Evolutionary conservation across 2,329 filamentous ascomycete genomes (phyloP).

Genomic region (Trichoderma oligosporum): DNA sequence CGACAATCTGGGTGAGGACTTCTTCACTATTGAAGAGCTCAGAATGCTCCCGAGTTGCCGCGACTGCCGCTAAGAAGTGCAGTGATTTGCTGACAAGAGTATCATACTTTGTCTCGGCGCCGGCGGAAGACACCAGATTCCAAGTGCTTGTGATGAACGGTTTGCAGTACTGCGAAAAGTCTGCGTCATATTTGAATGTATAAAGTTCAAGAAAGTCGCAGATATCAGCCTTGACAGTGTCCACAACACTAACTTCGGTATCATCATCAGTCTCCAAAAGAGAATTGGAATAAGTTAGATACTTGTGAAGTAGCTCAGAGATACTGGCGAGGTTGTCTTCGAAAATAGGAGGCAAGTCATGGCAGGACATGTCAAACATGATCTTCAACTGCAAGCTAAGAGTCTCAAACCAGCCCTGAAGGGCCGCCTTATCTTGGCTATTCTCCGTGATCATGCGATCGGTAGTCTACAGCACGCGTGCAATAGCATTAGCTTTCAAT

Average conservation of each 20-base stretch:
- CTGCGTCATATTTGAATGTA: slow-evolving; percentile 92
- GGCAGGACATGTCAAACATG: slow-evolving; percentile 93
- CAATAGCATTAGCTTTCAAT: slow-evolving; percentile 21
- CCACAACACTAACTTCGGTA: slow-evolving; percentile 76
- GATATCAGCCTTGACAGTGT: slow-evolving; percentile 88
- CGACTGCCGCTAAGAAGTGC: slow-evolving; percentile 89
- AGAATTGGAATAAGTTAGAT: slow-evolving; percentile 84
- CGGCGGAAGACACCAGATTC: slow-evolving; percentile 82
- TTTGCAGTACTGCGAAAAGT: slow-evolving; percentile 74
- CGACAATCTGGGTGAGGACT: slow-evolving; percentile 80
- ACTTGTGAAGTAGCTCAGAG: slow-evolving; percentile 81
- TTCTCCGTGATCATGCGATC: slow-evolving; percentile 71
- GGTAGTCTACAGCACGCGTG: slow-evolving; percentile 47
- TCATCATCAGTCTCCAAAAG: slow-evolving; percentile 82
- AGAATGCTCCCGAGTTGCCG: slow-evolving; percentile 72
- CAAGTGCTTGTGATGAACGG: slow-evolving; percentile 88
- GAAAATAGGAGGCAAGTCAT: slow-evolving; percentile 91
- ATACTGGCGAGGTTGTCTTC: slow-evolving; percentile 81
- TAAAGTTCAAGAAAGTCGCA: slow-evolving; percentile 89
- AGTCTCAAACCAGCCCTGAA: slow-evolving; percentile 77
- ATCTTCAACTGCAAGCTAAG: slow-evolving; percentile 88
- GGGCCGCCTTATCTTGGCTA: slow-evolving; percentile 66
- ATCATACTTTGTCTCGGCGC: slow-evolving; percentile 88
- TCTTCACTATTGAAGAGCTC: slow-evolving; percentile 78
- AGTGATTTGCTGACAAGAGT: slow-evolving; percentile 90